These are phyloP conservation scores for Nicotiana undulata DNA, from an alignment of 257 asterid species.

Conservation along the genomic window DNA sequence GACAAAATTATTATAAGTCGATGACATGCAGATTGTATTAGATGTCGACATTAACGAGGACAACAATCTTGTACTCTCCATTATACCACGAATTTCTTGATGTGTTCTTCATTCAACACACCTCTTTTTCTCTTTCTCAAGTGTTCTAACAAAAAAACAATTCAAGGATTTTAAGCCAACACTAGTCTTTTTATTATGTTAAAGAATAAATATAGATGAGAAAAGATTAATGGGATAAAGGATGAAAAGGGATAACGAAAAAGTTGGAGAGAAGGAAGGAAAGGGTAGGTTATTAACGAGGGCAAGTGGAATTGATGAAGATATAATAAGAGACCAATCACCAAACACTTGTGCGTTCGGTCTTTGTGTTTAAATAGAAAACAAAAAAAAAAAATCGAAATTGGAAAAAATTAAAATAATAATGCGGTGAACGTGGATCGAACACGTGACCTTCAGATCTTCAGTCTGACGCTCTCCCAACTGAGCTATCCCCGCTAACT, in stretches of 20 bases:
- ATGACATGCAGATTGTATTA: not conserved
- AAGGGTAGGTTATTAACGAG: not conserved
- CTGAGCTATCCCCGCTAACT: constrained; percentile 37
- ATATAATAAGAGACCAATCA: constrained; percentile 16
- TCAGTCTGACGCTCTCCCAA: constrained; percentile 98
- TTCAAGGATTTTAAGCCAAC: no score
- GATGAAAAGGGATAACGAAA: not conserved
- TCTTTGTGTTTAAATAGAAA: not conserved
- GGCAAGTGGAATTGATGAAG: not conserved
- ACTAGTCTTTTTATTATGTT: not conserved
- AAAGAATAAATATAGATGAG: not conserved
- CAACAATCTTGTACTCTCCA: constrained; percentile 14
- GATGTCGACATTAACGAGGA: not conserved
- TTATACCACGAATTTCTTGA: not conserved
- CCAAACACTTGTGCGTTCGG: constrained; percentile 20
- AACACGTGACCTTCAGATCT: constrained; percentile 90
- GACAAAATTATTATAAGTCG: not conserved
- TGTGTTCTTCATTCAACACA: constrained; percentile 9
- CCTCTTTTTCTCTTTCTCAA: not conserved
- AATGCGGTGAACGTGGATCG: constrained; percentile 95
- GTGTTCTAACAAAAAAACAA: no score
- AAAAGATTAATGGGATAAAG: not conserved
- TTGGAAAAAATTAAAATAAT: no score
- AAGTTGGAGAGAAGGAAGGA: not conserved
- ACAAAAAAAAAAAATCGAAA: not conserved